These are phyloP conservation scores for Fusarium liriodendri DNA, from an alignment of 2,329 filamentous ascomycete species.

Conservation along the genomic window DNA sequence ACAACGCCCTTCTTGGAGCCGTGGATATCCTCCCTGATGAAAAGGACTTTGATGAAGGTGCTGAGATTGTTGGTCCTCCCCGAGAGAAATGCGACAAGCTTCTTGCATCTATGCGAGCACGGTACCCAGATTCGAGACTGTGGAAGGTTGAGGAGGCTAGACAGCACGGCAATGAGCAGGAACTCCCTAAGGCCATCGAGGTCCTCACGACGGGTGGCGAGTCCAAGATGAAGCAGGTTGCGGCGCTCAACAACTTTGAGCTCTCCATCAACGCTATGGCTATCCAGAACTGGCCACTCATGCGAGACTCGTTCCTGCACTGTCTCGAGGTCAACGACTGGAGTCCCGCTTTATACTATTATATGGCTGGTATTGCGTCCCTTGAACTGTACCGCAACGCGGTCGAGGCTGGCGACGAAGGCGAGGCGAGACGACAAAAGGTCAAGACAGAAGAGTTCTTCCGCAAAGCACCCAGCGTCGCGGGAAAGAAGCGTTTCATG, in stretches of 20 bases:
- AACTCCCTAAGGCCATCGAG: conserved; percentile 74
- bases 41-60: conserved; percentile 64
- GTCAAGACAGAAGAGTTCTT: conserved; percentile 76
- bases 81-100: conserved; percentile 73
- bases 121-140: conserved; percentile 84
- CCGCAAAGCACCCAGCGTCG: conserved; percentile 75
- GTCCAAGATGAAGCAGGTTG: conserved; percentile 87
- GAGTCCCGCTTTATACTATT: conserved; percentile 91
- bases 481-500: conserved; percentile 91
- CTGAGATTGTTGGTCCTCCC: conserved; percentile 78
- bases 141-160: conserved; percentile 92
- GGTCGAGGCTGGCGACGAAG: conserved; percentile 50
- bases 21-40: conserved; percentile 84
- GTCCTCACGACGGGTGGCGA: conserved; percentile 69
- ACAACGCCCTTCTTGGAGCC: conserved; percentile 86
- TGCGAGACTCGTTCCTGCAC: conserved; percentile 78
- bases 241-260: conserved; percentile 88
- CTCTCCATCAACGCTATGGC: conserved; percentile 83
- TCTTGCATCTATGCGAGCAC: conserved; percentile 77
- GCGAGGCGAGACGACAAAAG: conserved; percentile 67
- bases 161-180: conserved; percentile 74
- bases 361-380: conserved; percentile 82
- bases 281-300: conserved; percentile 79
- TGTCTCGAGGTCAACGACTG: conserved; percentile 88
- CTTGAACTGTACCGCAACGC: conserved; percentile 82